Conservation (phyloP, 164 flowering plant species). For the Warburgia ugandensis region DNA sequence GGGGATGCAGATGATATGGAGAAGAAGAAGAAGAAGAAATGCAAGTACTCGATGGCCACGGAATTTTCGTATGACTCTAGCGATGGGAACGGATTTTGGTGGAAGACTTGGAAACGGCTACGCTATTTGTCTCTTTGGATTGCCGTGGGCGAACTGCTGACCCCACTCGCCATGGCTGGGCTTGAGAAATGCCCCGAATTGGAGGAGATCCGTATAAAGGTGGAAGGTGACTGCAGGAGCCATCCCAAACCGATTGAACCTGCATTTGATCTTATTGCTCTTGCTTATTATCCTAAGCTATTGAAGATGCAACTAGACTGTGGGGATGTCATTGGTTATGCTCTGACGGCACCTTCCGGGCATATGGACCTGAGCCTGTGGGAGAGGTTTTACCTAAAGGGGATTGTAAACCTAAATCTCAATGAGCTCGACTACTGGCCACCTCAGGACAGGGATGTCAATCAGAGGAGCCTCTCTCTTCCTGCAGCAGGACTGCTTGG, state of each 20-base stretch:
- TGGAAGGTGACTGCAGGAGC: slow-evolving; percentile 88
- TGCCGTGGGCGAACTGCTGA: slow-evolving; percentile 63
- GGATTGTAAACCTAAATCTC: slow-evolving; percentile 47
- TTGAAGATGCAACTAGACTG: slow-evolving; percentile 77
- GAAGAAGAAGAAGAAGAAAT: slow-evolving; percentile 42
- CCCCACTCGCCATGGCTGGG: slow-evolving; percentile 48
- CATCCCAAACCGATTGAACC: slow-evolving; percentile 33
- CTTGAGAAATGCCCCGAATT: slow-evolving; percentile 67
- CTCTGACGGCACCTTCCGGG: slow-evolving; percentile 81
- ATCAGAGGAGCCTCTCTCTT: slow-evolving; percentile 79
- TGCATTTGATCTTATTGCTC: slow-evolving; percentile 57
- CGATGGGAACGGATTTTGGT: slow-evolving; percentile 32
- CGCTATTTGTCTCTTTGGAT: slow-evolving; percentile 69
- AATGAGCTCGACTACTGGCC: slow-evolving; percentile 94
- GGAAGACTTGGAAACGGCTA: slow-evolving; percentile 50
- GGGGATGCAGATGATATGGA: no score
- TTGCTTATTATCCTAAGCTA: slow-evolving; percentile 41
- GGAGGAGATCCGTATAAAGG: slow-evolving; percentile 60
- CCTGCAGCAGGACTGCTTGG: slow-evolving; percentile 71
- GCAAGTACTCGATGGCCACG: slow-evolving; percentile 16
- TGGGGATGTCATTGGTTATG: slow-evolving; percentile 67
- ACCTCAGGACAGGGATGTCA: slow-evolving; percentile 88
- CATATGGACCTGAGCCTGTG: slow-evolving; percentile 90
- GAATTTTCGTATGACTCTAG: neutral
- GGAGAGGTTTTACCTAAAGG: slow-evolving; percentile 79